Evolutionary conservation across 2,329 filamentous ascomycete genomes (phyloP).

Genomic region (Talaromyces marneffei): DNA sequence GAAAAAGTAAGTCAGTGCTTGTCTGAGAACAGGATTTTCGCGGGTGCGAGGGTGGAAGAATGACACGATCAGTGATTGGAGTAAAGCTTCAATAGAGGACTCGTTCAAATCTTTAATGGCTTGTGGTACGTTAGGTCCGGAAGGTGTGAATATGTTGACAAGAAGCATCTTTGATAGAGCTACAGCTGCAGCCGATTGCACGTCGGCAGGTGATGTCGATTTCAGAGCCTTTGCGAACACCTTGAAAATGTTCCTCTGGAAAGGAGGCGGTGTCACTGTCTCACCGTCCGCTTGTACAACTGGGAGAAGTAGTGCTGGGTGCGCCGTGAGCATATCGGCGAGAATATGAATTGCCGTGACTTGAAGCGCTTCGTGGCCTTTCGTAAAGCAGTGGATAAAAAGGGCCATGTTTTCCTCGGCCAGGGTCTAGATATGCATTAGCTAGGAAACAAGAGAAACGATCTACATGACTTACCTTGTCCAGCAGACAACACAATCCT

Average conservation of each 20-base stretch:
- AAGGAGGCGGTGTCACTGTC: slow-evolving; percentile 45
- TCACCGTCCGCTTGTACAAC: slow-evolving; percentile 40
- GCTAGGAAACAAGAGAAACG: neutral
- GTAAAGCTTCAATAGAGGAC: slow-evolving; percentile 62
- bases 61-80: slow-evolving; percentile 74
- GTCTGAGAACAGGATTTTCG: slow-evolving; percentile 73
- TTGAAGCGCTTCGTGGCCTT: slow-evolving; percentile 84
- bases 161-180: slow-evolving; percentile 83
- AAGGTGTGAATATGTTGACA: slow-evolving; percentile 59
- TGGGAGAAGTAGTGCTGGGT: slow-evolving; percentile 68
- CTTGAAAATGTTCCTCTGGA: slow-evolving; percentile 65
- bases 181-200: slow-evolving; percentile 74
- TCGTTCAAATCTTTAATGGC: slow-evolving; percentile 44
- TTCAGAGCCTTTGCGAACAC: slow-evolving; percentile 79
- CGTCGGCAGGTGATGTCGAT: slow-evolving; percentile 61
- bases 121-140: slow-evolving; percentile 49
- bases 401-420: slow-evolving; percentile 87
- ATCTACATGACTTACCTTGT: slow-evolving; percentile 52
- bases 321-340: slow-evolving; percentile 84
- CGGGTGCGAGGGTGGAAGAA: slow-evolving; percentile 85
- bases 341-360: slow-evolving; percentile 87
- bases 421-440: slow-evolving; percentile 52
- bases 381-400: slow-evolving; percentile 93
- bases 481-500: slow-evolving; percentile 83
- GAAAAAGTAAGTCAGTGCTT: slow-evolving; percentile 87